These are phyloP conservation scores for Boeremia exigua DNA, from an alignment of 2,329 filamentous ascomycete species.

Conservation along the genomic window DNA sequence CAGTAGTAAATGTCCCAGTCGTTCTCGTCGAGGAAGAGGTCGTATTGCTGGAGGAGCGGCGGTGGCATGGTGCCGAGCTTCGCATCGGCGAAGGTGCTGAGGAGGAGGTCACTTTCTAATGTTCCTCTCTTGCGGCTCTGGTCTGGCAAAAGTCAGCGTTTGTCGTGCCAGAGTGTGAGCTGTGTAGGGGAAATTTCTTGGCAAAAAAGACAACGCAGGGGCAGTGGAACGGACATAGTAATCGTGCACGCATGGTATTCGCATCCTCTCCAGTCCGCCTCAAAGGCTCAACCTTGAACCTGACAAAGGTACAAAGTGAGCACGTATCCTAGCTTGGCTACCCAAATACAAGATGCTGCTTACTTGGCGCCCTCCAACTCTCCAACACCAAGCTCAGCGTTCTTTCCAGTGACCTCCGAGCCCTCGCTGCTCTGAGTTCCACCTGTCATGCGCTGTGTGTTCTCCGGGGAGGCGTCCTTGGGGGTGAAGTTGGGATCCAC, in stretches of 20 bases:
- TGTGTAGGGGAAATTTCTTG: background rate
- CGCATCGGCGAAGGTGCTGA: constrained; percentile 89
- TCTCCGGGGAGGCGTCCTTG: constrained; percentile 66
- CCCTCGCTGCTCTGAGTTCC: constrained; percentile 61
- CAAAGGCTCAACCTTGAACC: constrained; percentile 88
- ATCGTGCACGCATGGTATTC: constrained; percentile 84
- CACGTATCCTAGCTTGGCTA: constrained; percentile 78
- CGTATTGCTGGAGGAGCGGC: constrained; percentile 80
- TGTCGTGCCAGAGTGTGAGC: background rate
- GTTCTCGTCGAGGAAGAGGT: constrained; percentile 95
- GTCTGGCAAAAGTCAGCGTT: constrained; percentile 61
- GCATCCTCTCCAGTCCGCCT: constrained; percentile 82
- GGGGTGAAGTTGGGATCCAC: constrained; percentile 63
- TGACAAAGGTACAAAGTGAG: constrained; percentile 59
- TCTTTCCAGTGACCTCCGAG: constrained; percentile 40
- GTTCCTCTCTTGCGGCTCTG: constrained; percentile 96
- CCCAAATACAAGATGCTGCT: constrained; percentile 66
- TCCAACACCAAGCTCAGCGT: constrained; percentile 36
- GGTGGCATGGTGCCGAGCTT: constrained; percentile 77
- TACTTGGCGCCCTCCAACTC: constrained; percentile 54
- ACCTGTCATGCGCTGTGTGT: constrained; percentile 70
- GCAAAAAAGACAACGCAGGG: constrained; percentile 6
- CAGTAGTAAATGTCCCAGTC: constrained; percentile 99
- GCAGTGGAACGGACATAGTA: constrained; percentile 66
- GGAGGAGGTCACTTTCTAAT: constrained; percentile 92